Conservation (phyloP, 1,284 basidiomycete species). For the Ceratobasidium sp. region DNA sequence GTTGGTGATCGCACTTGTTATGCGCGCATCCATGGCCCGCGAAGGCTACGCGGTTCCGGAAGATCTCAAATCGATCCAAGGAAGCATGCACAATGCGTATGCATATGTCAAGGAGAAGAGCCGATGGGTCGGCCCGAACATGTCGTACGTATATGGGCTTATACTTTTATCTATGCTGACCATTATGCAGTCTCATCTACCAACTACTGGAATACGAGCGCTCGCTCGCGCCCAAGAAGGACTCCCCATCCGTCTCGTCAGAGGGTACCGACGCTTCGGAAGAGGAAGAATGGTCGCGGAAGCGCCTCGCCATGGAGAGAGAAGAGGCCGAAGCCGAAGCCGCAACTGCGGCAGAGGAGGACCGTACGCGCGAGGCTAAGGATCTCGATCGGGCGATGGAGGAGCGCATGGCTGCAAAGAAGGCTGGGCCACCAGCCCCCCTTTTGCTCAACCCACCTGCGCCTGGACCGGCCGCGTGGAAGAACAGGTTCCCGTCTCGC, state of each 20-base stretch:
- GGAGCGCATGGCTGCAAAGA: conserved; percentile 73
- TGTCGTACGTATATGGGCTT: conserved; percentile 72
- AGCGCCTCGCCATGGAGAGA: conserved; percentile 70
- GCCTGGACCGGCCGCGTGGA: conserved; percentile 61
- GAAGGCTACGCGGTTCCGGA: conserved; percentile 71
- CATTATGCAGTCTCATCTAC: conserved; percentile 80
- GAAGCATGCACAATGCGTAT: conserved; percentile 91
- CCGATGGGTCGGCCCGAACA: conserved; percentile 90
- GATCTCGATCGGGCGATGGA: conserved; percentile 84
- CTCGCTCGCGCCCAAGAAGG: conserved; percentile 60
- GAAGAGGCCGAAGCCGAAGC: conserved; percentile 55
- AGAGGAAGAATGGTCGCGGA: conserved; percentile 84
- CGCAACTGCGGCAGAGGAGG: conserved; percentile 21
- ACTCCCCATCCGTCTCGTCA: conserved; percentile 49
- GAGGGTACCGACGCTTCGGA: conserved; percentile 59
- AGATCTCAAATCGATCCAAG: conserved; percentile 72
- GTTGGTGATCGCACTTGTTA: conserved; percentile 90
- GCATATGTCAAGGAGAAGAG: conserved; percentile 88
- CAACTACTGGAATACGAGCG: conserved; percentile 95
- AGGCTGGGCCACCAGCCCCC: conserved; percentile 66
- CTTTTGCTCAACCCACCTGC: conserved; percentile 52
- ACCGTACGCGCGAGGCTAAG: conserved; percentile 61
- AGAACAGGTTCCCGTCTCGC: conserved; percentile 45
- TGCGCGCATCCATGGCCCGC: conserved; percentile 85
- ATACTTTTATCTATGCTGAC: conserved; percentile 41